phyloP scores from a whole-genome alignment of 768 basidiomycete species.

The Leccinum boreale region DNA sequence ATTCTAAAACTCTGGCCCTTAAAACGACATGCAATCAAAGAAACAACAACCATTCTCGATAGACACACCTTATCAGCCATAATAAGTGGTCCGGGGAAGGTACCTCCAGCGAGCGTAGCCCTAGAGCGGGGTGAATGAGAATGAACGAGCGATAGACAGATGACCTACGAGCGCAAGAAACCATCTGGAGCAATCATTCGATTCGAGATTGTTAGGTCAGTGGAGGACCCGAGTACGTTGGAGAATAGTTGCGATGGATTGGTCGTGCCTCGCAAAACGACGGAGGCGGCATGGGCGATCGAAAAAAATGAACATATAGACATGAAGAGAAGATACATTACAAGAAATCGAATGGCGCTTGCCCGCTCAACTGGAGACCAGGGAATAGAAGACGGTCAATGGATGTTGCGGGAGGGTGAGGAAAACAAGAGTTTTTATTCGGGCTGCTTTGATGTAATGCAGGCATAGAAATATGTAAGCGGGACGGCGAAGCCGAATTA shows the following conservation, averaged over 20 bases:
- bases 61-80: conserved; percentile 29
- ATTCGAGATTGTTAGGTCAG: conserved; percentile 39
- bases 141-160: neutral
- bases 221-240: conserved; percentile 11
- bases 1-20: conserved; percentile 41
- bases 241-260: neutral
- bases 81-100: conserved; percentile 46
- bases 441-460: neutral
- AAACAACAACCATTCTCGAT: neutral
- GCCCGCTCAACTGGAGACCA: neutral
- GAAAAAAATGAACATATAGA: conserved; percentile 4
- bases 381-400: neutral
- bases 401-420: no score
- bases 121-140: conserved; percentile 4
- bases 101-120: conserved; percentile 37
- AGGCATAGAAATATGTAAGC: neutral
- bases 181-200: conserved; percentile 46
- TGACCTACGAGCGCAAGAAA: conserved; percentile 40
- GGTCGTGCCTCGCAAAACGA: conserved; percentile 12
- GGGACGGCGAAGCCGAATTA: neutral
- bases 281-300: conserved; percentile 14
- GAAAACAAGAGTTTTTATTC: neutral
- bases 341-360: neutral
- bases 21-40: neutral
- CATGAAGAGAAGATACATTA: conserved; percentile 15